These are phyloP conservation scores for Pascua guehoae DNA, from an alignment of 1,284 basidiomycete species.

Conservation along the genomic window DNA sequence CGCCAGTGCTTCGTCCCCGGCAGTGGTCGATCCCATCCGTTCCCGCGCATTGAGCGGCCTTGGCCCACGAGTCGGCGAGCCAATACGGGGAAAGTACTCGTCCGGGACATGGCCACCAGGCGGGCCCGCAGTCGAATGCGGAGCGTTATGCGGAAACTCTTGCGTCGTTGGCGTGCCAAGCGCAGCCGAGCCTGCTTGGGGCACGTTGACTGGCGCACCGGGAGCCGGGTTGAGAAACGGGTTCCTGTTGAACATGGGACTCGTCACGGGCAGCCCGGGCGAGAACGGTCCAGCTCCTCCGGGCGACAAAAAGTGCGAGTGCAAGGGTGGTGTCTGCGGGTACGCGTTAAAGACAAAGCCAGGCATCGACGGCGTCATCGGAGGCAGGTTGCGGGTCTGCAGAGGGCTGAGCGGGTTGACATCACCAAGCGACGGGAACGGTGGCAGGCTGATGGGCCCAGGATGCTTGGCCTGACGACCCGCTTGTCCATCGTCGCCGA, in stretches of 20 bases:
- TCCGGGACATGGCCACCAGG: constrained; percentile 18
- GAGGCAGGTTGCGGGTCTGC: constrained; percentile 43
- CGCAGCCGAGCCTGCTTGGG: constrained; percentile 31
- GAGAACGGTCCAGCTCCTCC: constrained; percentile 45
- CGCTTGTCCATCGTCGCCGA: not conserved
- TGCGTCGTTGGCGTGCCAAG: constrained; percentile 44
- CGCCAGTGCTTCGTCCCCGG: constrained; percentile 2
- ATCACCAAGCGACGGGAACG: constrained; percentile 31
- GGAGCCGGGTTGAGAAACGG: constrained; percentile 50
- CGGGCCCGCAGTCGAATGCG: constrained; percentile 21
- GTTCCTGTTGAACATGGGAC: constrained; percentile 37
- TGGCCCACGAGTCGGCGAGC: too few species aligned
- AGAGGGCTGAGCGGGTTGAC: constrained; percentile 40
- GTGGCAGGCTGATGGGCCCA: constrained; percentile 43
- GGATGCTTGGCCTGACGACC: constrained; percentile 25
- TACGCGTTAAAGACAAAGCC: constrained; percentile 49
- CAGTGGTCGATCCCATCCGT: not conserved
- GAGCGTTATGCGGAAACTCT: constrained; percentile 33
- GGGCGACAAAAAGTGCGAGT: constrained; percentile 41
- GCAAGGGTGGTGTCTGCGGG: constrained; percentile 47
- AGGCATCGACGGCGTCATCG: constrained; percentile 52
- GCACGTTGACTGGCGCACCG: constrained; percentile 45
- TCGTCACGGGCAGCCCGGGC: constrained; percentile 45
- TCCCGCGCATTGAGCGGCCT: too few species aligned
- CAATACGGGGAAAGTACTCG: constrained; percentile 36